phyloP scores from a whole-genome alignment of 2,329 filamentous ascomycete genomes.

The Tolypocladium endophyticum region DNA sequence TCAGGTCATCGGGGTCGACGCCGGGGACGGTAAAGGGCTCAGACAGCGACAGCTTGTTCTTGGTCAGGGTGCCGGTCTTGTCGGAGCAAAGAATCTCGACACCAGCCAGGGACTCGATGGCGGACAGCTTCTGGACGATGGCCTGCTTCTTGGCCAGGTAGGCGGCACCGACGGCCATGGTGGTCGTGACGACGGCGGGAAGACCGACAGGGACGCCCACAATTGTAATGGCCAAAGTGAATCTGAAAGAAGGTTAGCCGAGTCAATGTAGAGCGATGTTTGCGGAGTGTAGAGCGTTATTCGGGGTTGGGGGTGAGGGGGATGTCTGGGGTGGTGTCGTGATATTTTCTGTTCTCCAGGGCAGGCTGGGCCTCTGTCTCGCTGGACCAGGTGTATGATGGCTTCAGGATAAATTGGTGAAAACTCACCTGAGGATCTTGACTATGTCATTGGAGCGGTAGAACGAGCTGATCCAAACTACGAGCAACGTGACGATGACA shows the following conservation, averaged over 20 bases:
- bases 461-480: conserved; percentile 81
- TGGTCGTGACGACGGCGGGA: conserved; percentile 85
- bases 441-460: conserved; percentile 79
- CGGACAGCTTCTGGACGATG: conserved; percentile 85
- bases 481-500: conserved; percentile 67
- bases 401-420: no score
- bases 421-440: no score
- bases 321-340: no score
- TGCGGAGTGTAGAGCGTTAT: no score
- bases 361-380: no score
- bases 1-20: conserved; percentile 77
- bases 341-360: no score
- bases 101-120: conserved; percentile 84
- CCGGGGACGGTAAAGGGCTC: conserved; percentile 77
- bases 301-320: no score
- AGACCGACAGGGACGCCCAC: conserved; percentile 90
- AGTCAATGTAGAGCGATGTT: no score
- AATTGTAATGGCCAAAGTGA: conserved; percentile 82
- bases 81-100: conserved; percentile 91
- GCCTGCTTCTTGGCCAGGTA: conserved; percentile 89
- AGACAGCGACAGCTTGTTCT: conserved; percentile 83
- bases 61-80: conserved; percentile 88
- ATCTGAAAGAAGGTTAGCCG: no score
- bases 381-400: no score
- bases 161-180: conserved; percentile 87